A percentile compares a stretch with the other conserved stretches of the same genome.
Conservation (phyloP, 768 basidiomycete species). For the Russula sp. region DNA sequence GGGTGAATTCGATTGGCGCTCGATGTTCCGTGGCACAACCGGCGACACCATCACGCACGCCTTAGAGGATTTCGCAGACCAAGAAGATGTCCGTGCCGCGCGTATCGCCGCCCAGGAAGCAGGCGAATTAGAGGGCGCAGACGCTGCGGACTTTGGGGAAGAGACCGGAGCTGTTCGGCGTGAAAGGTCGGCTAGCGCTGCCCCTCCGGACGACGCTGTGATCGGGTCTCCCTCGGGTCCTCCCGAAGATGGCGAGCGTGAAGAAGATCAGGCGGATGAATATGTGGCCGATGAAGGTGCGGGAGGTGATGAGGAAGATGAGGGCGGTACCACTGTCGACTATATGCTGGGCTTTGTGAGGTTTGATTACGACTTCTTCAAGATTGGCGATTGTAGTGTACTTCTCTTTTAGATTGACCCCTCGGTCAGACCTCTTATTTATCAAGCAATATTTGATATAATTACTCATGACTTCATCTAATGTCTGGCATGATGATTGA, state of each 20-base stretch:
- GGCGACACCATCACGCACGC: conserved; percentile 54
- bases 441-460: neutral
- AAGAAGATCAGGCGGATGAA: conserved; percentile 29
- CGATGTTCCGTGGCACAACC: conserved; percentile 66
- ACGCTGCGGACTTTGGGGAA: conserved; percentile 74
- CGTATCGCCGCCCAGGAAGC: conserved; percentile 72
- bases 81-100: conserved; percentile 82
- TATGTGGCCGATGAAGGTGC: conserved; percentile 36
- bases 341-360: conserved; percentile 76
- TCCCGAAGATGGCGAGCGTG: conserved; percentile 20
- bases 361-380: conserved; percentile 65
- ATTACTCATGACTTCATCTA: neutral
- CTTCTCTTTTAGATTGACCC: neutral
- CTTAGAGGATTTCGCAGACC: conserved; percentile 83
- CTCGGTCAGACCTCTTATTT: neutral
- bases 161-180: conserved; percentile 31
- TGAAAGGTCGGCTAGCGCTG: conserved; percentile 22
- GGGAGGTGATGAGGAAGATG: conserved; percentile 41
- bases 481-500: neutral
- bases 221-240: conserved; percentile 10
- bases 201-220: conserved; percentile 21
- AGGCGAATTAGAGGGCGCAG: conserved; percentile 67
- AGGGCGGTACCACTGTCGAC: conserved; percentile 75
- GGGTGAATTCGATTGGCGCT: conserved; percentile 94
- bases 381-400: conserved; percentile 59